Conservation (phyloP, 2,329 filamentous ascomycete species). For the Phaeosphaeria sp. region DNA sequence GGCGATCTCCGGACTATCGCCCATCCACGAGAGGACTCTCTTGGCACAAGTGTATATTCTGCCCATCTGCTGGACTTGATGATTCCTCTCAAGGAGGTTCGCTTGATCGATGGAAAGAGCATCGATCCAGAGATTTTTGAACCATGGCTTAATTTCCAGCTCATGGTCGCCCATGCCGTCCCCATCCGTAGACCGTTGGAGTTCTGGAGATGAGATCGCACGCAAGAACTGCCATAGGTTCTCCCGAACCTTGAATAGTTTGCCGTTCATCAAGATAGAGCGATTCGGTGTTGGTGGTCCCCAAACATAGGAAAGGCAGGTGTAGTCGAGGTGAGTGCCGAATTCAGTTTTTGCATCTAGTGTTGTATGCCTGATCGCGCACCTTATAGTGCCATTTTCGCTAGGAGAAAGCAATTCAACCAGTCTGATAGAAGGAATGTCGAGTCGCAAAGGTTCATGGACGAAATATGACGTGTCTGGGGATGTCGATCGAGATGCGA, state of each 20-base stretch:
- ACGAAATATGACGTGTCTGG: not conserved
- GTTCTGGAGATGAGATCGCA: not conserved
- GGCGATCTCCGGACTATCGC: not conserved
- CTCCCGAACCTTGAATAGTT: not conserved
- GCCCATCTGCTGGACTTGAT: slow-evolving; percentile 32
- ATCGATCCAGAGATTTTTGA: slow-evolving; percentile 30
- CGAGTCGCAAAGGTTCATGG: not conserved
- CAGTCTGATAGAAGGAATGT: not conserved
- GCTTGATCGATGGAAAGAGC: slow-evolving; percentile 33
- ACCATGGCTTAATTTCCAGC: not conserved
- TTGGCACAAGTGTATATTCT: slow-evolving; percentile 8
- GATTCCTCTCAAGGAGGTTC: slow-evolving; percentile 21
- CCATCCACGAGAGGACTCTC: not conserved
- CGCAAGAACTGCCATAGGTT: not conserved
- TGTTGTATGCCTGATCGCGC: not conserved
- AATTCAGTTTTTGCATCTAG: not conserved
- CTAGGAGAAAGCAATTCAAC: not conserved
- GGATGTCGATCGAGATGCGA: not conserved
- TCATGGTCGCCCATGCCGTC: not conserved
- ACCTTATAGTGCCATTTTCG: not conserved
- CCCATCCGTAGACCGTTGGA: not conserved
- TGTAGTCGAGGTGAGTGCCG: not conserved
- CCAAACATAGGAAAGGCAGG: not conserved
- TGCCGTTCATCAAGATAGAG: not conserved
- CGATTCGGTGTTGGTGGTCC: not conserved